phyloP scores from a whole-genome alignment of 495 filamentous ascomycete genomes.

The Amphirosellinia nigrospora region DNA sequence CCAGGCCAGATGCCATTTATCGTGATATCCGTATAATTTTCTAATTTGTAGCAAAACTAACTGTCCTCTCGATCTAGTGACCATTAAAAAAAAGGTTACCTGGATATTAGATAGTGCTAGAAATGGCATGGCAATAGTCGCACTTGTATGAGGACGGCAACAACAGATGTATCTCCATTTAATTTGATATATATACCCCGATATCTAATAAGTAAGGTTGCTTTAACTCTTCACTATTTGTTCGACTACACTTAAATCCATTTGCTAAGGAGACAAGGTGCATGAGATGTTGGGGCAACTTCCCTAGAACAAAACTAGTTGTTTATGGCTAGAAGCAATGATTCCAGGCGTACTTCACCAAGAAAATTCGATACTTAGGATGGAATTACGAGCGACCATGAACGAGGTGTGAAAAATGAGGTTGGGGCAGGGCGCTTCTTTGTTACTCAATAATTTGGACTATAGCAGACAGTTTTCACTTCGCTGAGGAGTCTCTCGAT shows the following conservation, averaged over 20 bases:
- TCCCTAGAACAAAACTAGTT: neutral
- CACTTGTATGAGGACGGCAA: neutral
- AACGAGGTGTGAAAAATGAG: neutral
- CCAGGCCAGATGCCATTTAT: neutral
- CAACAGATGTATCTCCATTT: neutral
- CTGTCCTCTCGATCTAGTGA: neutral
- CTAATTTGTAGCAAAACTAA: neutral
- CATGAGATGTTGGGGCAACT: neutral
- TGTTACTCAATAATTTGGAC: neutral
- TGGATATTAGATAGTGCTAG: neutral
- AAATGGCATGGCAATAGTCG: neutral
- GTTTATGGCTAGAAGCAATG: neutral
- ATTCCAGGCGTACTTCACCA: neutral
- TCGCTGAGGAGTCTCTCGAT: neutral
- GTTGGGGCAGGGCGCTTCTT: neutral
- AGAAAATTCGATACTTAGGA: neutral
- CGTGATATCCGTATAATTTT: neutral
- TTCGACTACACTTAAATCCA: neutral
- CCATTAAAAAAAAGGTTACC: neutral
- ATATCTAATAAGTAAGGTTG: neutral
- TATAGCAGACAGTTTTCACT: neutral
- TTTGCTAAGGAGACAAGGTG: neutral
- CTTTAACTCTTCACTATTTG: neutral
- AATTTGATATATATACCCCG: neutral
- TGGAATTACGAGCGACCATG: neutral